Evolutionary conservation across 768 basidiomycete species (phyloP).

Genomic region (Suillus paluster): DNA sequence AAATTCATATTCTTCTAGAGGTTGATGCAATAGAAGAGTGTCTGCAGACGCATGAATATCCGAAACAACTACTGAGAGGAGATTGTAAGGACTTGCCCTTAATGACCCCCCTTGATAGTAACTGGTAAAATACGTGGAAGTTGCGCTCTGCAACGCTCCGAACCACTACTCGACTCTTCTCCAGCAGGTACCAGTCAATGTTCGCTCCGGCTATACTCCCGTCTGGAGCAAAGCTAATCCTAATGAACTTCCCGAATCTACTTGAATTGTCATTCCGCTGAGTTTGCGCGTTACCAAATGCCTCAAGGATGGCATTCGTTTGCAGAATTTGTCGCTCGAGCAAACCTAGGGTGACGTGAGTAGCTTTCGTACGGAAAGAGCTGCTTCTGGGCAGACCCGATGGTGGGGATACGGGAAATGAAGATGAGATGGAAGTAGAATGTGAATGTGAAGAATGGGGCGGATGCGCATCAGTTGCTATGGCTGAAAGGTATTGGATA

Average conservation of each 20-base stretch:
- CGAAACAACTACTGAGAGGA: not conserved
- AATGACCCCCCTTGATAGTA: constrained; percentile 76
- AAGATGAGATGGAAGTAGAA: constrained; percentile 60
- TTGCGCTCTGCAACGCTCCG: constrained; percentile 87
- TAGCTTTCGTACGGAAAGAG: constrained; percentile 61
- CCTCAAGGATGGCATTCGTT: constrained; percentile 96
- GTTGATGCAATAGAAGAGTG: constrained; percentile 71
- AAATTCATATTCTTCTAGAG: constrained; percentile 84
- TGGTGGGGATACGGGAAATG: constrained; percentile 61
- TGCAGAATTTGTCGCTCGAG: constrained; percentile 96
- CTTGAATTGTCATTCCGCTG: constrained; percentile 98
- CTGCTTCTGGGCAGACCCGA: constrained; percentile 72
- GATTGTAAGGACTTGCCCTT: constrained; percentile 50
- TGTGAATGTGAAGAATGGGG: constrained; percentile 65
- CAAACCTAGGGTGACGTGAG: constrained; percentile 63
- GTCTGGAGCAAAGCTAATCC: constrained; percentile 90
- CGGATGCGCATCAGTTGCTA: constrained; percentile 80
- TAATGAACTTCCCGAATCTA: constrained; percentile 97
- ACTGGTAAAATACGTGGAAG: constrained; percentile 97
- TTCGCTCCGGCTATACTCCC: constrained; percentile 98
- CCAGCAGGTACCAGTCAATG: constrained; percentile 98
- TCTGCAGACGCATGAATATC: constrained; percentile 47
- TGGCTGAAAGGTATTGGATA: constrained; percentile 98
- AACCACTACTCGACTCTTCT: constrained; percentile 94
- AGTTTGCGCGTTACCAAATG: constrained; percentile 98